Percentiles rank a stretch among this genome's conserved stretches.
Conservation (phyloP, 257 asterid species). For the Henckelia pumila region DNA sequence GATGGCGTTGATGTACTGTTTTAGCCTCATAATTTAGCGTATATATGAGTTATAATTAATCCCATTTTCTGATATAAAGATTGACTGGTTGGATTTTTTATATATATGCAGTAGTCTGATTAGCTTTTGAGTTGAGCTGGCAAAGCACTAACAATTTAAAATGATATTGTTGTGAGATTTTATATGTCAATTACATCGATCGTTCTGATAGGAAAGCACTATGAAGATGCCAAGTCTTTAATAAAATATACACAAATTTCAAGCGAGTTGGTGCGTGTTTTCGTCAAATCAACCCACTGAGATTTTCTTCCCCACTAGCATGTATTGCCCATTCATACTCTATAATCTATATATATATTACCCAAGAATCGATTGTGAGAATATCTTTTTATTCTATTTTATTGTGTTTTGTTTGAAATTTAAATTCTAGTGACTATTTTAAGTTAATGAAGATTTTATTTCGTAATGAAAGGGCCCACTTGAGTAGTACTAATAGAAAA, state of each 20-base stretch:
- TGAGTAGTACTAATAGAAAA: background rate
- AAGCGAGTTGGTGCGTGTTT: constrained; percentile 17
- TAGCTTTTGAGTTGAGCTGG: constrained; percentile 32
- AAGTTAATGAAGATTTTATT: too few species aligned
- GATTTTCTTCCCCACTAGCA: constrained; percentile 13
- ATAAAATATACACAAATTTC: constrained; percentile 17
- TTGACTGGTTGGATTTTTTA: constrained; percentile 22
- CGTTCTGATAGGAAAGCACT: constrained; percentile 3
- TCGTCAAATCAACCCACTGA: constrained; percentile 26
- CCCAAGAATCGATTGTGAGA: too few species aligned
- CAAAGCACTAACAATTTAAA: constrained; percentile 34
- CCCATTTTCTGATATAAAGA: constrained; percentile 21
- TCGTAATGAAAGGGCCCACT: background rate
- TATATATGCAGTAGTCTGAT: background rate
- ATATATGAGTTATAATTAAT: constrained; percentile 3
- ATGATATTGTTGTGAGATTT: constrained; percentile 1
- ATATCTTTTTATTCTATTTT: too few species aligned
- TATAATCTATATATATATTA: too few species aligned
- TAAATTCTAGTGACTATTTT: too few species aligned
- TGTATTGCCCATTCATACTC: background rate
- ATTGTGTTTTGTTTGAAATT: background rate
- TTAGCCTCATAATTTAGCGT: constrained; percentile 21
- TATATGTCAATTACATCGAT: too few species aligned
- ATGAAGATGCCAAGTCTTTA: constrained; percentile 1
- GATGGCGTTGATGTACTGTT: constrained; percentile 33